Evolutionary conservation across 2,329 filamentous ascomycete genomes (phyloP).

Genomic region (Metarhizium brunneum): DNA sequence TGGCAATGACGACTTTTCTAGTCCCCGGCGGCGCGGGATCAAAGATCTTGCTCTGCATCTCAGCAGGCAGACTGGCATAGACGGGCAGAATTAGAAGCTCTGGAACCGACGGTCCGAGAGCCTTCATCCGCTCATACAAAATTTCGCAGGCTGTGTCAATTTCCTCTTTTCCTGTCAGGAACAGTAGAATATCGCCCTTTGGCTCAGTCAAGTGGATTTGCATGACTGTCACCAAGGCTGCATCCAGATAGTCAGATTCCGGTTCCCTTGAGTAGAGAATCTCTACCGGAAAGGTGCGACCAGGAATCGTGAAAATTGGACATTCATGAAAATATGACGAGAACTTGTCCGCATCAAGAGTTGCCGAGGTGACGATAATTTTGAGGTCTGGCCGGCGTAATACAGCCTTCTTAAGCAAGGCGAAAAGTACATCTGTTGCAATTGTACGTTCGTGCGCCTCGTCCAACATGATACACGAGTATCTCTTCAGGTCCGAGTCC

Average conservation of each 20-base stretch:
- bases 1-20: conserved; percentile 93
- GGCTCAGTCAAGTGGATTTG: conserved; percentile 94
- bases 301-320: conserved; percentile 93
- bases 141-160: conserved; percentile 95
- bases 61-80: conserved; percentile 87
- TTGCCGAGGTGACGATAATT: conserved; percentile 93
- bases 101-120: conserved; percentile 79
- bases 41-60: conserved; percentile 91
- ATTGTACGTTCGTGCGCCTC: conserved; percentile 98
- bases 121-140: conserved; percentile 91
- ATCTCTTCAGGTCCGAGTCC: conserved; percentile 79
- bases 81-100: conserved; percentile 90
- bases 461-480: conserved; percentile 96
- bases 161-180: conserved; percentile 94
- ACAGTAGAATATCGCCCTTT: conserved; percentile 87
- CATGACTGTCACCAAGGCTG: conserved; percentile 94
- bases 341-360: conserved; percentile 94
- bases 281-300: conserved; percentile 90
- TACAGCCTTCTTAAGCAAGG: conserved; percentile 84
- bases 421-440: conserved; percentile 90
- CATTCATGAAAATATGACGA: conserved; percentile 93
- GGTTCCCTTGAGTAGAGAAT: conserved; percentile 92
- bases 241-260: conserved; percentile 90
- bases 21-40: conserved; percentile 80
- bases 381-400: conserved; percentile 81